These are phyloP conservation scores for Candida pseudoviswanathii DNA, from an alignment of 1,139 yeast species.

Conservation along the genomic window DNA sequence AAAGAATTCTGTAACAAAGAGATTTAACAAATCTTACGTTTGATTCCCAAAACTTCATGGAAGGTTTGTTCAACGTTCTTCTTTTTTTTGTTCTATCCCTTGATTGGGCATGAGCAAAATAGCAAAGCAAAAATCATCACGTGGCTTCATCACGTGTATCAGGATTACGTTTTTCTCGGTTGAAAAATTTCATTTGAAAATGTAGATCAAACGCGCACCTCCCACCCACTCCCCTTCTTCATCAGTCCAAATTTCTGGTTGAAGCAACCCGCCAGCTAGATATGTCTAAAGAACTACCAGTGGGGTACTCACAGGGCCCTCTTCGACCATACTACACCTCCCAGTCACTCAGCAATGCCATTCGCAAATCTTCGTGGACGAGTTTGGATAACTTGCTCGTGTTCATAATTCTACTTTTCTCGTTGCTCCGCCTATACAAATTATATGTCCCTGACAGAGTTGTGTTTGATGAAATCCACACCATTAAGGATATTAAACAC, in stretches of 20 bases:
- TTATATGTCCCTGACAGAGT: conserved; percentile 74
- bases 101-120: too few species aligned
- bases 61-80: too few species aligned
- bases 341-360: conserved; percentile 6
- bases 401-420: conserved; percentile 16
- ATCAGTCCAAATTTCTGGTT: not conserved
- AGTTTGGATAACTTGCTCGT: conserved; percentile 22
- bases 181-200: not conserved
- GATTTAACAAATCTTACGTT: too few species aligned
- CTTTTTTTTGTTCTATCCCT: too few species aligned
- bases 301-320: conserved; percentile 25
- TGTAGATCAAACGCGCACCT: not conserved
- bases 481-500: conserved; percentile 38
- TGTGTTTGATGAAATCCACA: conserved; percentile 89
- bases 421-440: conserved; percentile 50
- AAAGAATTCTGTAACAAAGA: too few species aligned
- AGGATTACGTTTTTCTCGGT: not conserved
- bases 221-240: not conserved
- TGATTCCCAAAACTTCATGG: too few species aligned
- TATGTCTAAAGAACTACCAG: conserved; percentile 17
- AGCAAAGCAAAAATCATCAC: not conserved
- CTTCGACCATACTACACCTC: conserved; percentile 15
- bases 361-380: conserved; percentile 6
- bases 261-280: too few species aligned
- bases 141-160: not conserved